Conservation (phyloP, 2,329 filamentous ascomycete species). For the Aspergillus candidus region DNA sequence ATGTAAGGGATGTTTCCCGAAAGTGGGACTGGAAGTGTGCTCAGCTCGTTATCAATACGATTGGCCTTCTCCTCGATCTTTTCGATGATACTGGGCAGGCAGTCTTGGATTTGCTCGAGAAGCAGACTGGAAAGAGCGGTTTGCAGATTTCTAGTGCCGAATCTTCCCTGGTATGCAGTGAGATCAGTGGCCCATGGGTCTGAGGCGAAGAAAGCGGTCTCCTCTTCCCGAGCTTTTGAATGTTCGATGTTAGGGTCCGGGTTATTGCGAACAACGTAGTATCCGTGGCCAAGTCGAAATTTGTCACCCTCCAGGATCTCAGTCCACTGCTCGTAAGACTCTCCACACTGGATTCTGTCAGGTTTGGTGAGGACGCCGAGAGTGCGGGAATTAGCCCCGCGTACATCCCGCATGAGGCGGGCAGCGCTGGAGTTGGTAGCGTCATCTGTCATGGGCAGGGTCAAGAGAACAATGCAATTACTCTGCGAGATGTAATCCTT, state of each 20-base stretch:
- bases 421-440: slow-evolving; percentile 68
- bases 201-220: slow-evolving; percentile 46
- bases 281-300: slow-evolving; percentile 65
- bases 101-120: slow-evolving; percentile 41
- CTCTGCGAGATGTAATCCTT: slow-evolving; percentile 62
- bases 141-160: slow-evolving; percentile 50
- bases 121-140: slow-evolving; percentile 44
- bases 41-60: slow-evolving; percentile 51
- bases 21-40: slow-evolving; percentile 60
- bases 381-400: slow-evolving; percentile 52
- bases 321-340: slow-evolving; percentile 53
- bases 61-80: slow-evolving; percentile 45
- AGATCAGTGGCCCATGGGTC: slow-evolving; percentile 45
- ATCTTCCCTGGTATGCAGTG: slow-evolving; percentile 35
- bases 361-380: slow-evolving; percentile 81
- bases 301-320: slow-evolving; percentile 57
- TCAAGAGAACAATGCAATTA: slow-evolving; percentile 70
- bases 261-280: slow-evolving; percentile 66
- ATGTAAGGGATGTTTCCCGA: slow-evolving; percentile 58
- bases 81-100: slow-evolving; percentile 28
- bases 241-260: slow-evolving; percentile 42
- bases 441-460: slow-evolving; percentile 71
- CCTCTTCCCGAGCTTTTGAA: slow-evolving; percentile 42
- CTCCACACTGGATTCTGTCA: slow-evolving; percentile 57
- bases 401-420: slow-evolving; percentile 53